These are phyloP conservation scores for Hortiboletus rubellus DNA, from an alignment of 1,284 basidiomycete genomes.

Conservation along the genomic window DNA sequence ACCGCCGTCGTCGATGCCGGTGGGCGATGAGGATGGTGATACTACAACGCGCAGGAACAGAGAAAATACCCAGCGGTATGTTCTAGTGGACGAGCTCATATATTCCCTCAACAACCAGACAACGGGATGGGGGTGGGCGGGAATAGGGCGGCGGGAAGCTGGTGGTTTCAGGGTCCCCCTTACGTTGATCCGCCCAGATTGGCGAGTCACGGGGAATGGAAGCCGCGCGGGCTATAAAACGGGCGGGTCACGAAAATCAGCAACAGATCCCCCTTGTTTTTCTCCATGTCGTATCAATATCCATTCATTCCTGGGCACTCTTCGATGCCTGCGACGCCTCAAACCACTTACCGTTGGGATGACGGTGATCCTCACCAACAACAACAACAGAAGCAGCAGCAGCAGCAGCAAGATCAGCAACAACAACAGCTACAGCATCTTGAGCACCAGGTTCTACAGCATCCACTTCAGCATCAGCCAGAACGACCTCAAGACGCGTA, in stretches of 20 bases:
- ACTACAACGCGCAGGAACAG: neutral
- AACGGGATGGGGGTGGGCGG: neutral
- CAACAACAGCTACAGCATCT: conserved; percentile 17
- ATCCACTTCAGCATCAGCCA: conserved; percentile 30
- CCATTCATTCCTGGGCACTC: conserved; percentile 37
- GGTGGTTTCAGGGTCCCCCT: neutral
- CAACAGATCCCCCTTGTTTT: conserved; percentile 19
- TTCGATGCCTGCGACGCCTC: conserved; percentile 37
- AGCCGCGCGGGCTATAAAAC: conserved; percentile 28
- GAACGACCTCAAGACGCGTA: conserved; percentile 25
- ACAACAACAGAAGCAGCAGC: conserved; percentile 24
- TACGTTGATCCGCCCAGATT: conserved; percentile 14
- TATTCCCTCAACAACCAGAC: neutral
- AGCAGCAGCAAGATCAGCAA: conserved; percentile 10
- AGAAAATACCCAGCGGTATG: neutral
- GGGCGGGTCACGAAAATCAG: conserved; percentile 4
- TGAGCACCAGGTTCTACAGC: conserved; percentile 35
- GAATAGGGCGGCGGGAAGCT: neutral
- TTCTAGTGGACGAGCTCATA: neutral
- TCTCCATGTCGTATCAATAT: conserved; percentile 42
- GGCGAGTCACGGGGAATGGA: conserved; percentile 24
- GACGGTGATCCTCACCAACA: conserved; percentile 21
- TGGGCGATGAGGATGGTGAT: too few species aligned
- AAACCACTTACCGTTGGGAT: conserved; percentile 36
- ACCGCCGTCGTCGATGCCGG: neutral